Base-by-base conservation (phyloP, 306 rosid genomes). In the Mucuna pruriens region DNA sequence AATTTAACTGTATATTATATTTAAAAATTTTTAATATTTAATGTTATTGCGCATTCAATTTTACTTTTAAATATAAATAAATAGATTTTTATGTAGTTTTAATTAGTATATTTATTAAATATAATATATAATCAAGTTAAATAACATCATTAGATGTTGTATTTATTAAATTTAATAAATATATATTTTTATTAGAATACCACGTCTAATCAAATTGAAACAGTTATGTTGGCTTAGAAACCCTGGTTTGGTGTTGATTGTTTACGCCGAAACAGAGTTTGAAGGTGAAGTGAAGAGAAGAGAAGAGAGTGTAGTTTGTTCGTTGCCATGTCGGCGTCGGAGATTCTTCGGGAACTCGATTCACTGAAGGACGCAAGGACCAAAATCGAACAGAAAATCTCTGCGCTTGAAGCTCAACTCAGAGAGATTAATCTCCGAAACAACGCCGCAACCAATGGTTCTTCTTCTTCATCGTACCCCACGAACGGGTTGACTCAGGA, bases 341-440 rank as follows among this genome's bases (percentile, higher is more conserved):
- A 39, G 74, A 87, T 95, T 81, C 88, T 83, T n/a, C 81, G 72
- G 25, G 90, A 93, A 48, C 85, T 95, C 29, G 80, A 91, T 33
- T 66, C 86, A 9, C 70, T 93, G 26, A 95, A 90, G 85, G 79
- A 84, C 3, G 22, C 83, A 3, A 95, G 85, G 81, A 45, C 52
- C 62, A 78, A 68, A 40, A 89, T 93, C 39, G 99, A 93, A 7
- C 49, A 80, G 16, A 88, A 84, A 85, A 93, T 95, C 44, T 87
- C 94, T 0, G 80, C 16, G 19, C 98, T 95, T 6, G 92, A 95
- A 87, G 73, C 92, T 44, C 92, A 86, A 77, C 88, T 95, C 39
- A 86, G 8, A 4, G 85, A 85, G 45, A 77, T 86, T 16, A 71
- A 70, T 55, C 87, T 85, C 77, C 81, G 23, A 22, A 87, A 84